Percentiles rank a stretch among this genome's conserved stretches.
Evolutionary conservation across 192 early-diverging fungal genomes (phyloP).

Genomic region (Gaertneriomyces sp.): DNA sequence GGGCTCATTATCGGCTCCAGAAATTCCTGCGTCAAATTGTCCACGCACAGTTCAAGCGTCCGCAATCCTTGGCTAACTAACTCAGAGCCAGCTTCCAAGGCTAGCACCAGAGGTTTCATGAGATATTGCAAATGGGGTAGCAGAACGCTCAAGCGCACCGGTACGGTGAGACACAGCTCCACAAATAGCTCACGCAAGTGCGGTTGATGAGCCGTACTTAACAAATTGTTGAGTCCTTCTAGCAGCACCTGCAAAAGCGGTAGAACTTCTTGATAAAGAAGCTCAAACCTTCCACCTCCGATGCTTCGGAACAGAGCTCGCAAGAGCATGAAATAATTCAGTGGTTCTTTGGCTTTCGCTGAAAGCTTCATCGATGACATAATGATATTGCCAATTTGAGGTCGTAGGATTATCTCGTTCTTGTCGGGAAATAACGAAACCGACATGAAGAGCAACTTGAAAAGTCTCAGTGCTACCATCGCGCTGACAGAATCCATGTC

Average conservation of each 20-base stretch:
- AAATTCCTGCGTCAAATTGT: slow-evolving; percentile 96
- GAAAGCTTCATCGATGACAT: slow-evolving; percentile 81
- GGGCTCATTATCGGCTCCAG: slow-evolving; percentile 94
- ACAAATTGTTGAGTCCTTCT: slow-evolving; percentile 80
- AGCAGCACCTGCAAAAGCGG: slow-evolving; percentile 89
- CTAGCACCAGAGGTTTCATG: slow-evolving; percentile 95
- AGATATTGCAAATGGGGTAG: slow-evolving; percentile 88
- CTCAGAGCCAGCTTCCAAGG: slow-evolving; percentile 86
- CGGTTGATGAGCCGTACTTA: slow-evolving; percentile 76
- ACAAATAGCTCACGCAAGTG: slow-evolving; percentile 95
- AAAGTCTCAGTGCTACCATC: slow-evolving; percentile 78
- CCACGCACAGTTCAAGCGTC: slow-evolving; percentile 95
- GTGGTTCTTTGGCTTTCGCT: slow-evolving; percentile 76
- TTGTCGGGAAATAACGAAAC: slow-evolving; percentile 85
- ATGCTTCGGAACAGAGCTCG: slow-evolving; percentile 92
- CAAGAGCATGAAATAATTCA: slow-evolving; percentile 90
- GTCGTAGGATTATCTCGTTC: slow-evolving; percentile 88
- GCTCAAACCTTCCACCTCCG: slow-evolving; percentile 92
- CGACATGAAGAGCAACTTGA: slow-evolving; percentile 92
- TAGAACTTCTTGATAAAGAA: slow-evolving; percentile 92
- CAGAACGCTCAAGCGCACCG: slow-evolving; percentile 88
- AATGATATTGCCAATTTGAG: slow-evolving; percentile 88
- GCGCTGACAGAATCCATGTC: slow-evolving; percentile 61
- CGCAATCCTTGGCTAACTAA: slow-evolving; percentile 93
- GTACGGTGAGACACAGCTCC: slow-evolving; percentile 94